Evolutionary conservation across 2,329 filamentous ascomycete species (phyloP), one percentile per base, ranked within the genome.

Genomic region (Nannizziopsis barbatae): DNA sequence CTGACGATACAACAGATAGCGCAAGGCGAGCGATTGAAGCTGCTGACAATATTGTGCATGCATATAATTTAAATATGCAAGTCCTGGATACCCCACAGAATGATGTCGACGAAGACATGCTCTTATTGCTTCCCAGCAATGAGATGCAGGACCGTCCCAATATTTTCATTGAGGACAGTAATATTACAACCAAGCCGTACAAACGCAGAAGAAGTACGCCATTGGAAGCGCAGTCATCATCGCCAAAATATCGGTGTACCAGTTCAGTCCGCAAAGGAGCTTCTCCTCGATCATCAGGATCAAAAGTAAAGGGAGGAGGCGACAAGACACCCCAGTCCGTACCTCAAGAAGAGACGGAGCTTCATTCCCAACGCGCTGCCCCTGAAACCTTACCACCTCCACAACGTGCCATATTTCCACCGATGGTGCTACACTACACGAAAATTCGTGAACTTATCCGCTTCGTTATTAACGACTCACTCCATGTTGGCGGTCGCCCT

Each of bases 61-160:
- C 82, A 10, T 84, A 84, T 56, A 82, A 85, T 58, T 76, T 85
- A 64, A 81, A 85, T 58, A 83, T 85, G 79, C 77, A 82, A 56
- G 74, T 86, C 37, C 81, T 82, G n/a, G 78, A 82, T 53, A 78
- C 75, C 10, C 77, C 76, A 6, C 63, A 70, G 39, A 67, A 69
- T 32, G 69, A 65, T 18, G 49, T 60, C 12, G 65, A 69, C 7
- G 61, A 61, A 37, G 64, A 67, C 5, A 58, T 61, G 15, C 55
- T 57, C 8, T 53, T 57, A 7, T 55, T 56, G 12, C 58, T 57
- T 32, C 27, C 57, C 10, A 49, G 56, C 22, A 53, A 56, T 11
- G 49, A 50, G 8, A 49, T 56, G 18, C 57, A 58, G 36, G 66
- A 70, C 36, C 66, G 65, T 22, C 65, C 68, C 30, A 65, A 62